Evolutionary conservation across 768 basidiomycete genomes (phyloP).

Genomic region (Boletus rufocinnamomeus): DNA sequence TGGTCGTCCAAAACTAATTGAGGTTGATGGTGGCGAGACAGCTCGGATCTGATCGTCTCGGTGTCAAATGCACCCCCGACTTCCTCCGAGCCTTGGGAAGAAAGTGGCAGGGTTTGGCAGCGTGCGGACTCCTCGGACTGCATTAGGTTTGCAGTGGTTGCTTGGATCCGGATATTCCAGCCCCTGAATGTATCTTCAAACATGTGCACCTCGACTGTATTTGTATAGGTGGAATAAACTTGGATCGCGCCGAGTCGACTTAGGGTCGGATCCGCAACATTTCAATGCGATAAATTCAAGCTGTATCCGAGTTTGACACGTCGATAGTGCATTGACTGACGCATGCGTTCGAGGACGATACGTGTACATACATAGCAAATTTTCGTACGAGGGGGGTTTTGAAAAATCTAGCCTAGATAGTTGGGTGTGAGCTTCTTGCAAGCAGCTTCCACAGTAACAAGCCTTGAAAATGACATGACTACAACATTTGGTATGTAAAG

Average conservation of each 20-base stretch:
- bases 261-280: not conserved
- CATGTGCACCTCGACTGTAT: not conserved
- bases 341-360: too few species aligned
- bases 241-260: not conserved
- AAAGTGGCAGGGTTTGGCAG: too few species aligned
- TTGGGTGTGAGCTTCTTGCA: not conserved
- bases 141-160: not conserved
- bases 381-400: not conserved
- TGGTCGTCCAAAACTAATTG: not conserved
- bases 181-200: too few species aligned
- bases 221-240: not conserved
- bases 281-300: too few species aligned
- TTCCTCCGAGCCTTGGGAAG: not conserved
- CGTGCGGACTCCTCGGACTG: not conserved
- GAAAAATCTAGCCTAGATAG: not conserved
- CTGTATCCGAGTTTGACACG: too few species aligned
- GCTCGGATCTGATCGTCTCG: not conserved
- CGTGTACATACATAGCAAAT: not conserved
- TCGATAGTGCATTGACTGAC: too few species aligned
- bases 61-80: too few species aligned
- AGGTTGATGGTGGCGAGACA: not conserved
- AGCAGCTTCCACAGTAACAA: not conserved
- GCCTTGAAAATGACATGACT: constrained; percentile 2
- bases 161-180: not conserved
- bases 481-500: constrained; percentile 15